Conservation (phyloP, 257 asterid species). For the Salvia rosmarinus region DNA sequence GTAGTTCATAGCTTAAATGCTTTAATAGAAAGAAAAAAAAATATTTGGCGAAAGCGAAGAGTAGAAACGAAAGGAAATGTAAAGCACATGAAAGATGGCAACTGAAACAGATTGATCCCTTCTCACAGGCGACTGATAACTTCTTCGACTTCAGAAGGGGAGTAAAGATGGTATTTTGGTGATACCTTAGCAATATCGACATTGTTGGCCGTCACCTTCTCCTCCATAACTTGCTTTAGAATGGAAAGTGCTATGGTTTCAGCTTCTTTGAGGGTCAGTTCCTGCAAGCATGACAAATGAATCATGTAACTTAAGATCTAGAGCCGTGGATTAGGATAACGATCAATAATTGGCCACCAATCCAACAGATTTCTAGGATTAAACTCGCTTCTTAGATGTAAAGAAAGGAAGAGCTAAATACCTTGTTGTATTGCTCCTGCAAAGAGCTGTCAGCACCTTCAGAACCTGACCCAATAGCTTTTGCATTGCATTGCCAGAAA, state of each 20-base stretch:
- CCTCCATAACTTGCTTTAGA: slow-evolving; percentile 93
- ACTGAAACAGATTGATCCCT: slow-evolving; percentile 28
- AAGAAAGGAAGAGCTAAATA: slow-evolving; percentile 11
- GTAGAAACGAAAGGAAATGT: no score
- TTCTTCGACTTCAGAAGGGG: slow-evolving; percentile 82
- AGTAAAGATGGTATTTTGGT: slow-evolving; percentile 79
- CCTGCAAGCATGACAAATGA: slow-evolving; percentile 46
- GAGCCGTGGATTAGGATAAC: not conserved
- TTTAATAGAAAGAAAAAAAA: no score
- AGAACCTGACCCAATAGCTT: slow-evolving; percentile 90
- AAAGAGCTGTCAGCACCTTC: slow-evolving; percentile 96
- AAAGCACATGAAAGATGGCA: not conserved
- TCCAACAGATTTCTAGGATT: not conserved
- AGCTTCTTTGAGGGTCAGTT: slow-evolving; percentile 75
- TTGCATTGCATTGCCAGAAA: slow-evolving; percentile 92
- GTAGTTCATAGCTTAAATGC: no score
- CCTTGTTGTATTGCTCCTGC: slow-evolving; percentile 90
- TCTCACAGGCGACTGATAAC: slow-evolving; percentile 73
- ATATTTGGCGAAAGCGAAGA: no score
- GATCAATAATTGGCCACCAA: not conserved
- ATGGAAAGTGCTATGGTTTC: slow-evolving; percentile 84
- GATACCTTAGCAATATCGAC: slow-evolving; percentile 92
- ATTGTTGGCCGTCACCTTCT: slow-evolving; percentile 89
- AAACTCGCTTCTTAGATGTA: not conserved
- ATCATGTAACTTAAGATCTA: slow-evolving; percentile 8